A percentile compares a stretch with the other conserved stretches of the same genome.
Conservation (phyloP, 2,329 filamentous ascomycete species). For the Lachnellula cervina region DNA sequence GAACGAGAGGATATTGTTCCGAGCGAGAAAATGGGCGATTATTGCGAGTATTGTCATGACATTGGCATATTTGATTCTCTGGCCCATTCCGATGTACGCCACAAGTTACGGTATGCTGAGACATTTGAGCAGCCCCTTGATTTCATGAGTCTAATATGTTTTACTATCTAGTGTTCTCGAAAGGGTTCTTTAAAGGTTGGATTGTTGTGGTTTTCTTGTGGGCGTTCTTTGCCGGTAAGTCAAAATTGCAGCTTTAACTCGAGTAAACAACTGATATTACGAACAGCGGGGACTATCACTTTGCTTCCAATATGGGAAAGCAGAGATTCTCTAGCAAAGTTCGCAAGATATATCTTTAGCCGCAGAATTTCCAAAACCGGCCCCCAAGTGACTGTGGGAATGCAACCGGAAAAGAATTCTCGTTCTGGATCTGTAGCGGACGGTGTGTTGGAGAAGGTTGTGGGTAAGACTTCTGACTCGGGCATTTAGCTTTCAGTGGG, state of each 20-base stretch:
- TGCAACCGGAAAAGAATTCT: neutral
- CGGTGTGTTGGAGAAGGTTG: neutral
- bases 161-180: conserved; percentile 4
- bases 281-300: conserved; percentile 14
- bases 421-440: neutral
- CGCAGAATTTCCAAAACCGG: conserved; percentile 2
- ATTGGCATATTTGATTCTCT: conserved; percentile 20
- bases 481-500: neutral
- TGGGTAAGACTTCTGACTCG: neutral
- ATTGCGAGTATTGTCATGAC: conserved; percentile 17
- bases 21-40: conserved; percentile 15
- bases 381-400: neutral
- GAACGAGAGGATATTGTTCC: conserved; percentile 12
- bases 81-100: conserved; percentile 25
- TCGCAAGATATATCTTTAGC: conserved; percentile 3
- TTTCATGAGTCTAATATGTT: neutral
- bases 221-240: conserved; percentile 20
- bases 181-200: conserved; percentile 26
- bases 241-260: too few species aligned
- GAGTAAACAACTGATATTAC: neutral
- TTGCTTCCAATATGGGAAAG: conserved; percentile 25
- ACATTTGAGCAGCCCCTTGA: neutral
- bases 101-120: conserved; percentile 14
- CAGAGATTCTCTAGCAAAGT: conserved; percentile 2
- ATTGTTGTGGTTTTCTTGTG: conserved; percentile 25